These are phyloP conservation scores for Phytophthora megakarya DNA, from an alignment of 352 stramenopile genomes.

Conservation along the genomic window DNA sequence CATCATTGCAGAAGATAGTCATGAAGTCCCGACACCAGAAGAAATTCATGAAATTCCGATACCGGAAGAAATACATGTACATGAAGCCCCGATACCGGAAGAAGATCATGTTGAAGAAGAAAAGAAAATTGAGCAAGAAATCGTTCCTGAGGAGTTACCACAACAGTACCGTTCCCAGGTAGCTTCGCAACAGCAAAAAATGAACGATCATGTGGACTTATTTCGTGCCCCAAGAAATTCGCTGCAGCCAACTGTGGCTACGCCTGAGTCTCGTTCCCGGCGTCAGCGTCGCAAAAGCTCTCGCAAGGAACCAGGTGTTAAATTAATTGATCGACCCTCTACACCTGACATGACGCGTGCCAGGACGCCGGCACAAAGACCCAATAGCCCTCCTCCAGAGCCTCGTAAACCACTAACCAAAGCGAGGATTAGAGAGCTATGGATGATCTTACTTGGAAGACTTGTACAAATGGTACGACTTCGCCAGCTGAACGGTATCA, in stretches of 20 bases:
- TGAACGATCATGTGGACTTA: conserved; percentile 32
- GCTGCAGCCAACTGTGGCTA: conserved; percentile 3
- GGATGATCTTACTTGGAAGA: conserved; percentile 52
- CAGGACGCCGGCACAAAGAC: background rate
- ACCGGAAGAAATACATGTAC: background rate
- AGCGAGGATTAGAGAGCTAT: conserved; percentile 46
- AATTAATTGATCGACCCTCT: conserved; percentile 3
- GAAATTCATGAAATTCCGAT: background rate
- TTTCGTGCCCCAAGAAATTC: conserved; percentile 29
- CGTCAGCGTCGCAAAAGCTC: conserved; percentile 35
- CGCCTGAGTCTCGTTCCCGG: conserved; percentile 39
- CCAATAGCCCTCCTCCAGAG: conserved; percentile 3
- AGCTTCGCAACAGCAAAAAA: conserved; percentile 35
- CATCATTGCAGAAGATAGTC: background rate
- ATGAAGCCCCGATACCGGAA: background rate
- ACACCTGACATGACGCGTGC: background rate
- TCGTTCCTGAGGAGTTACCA: conserved; percentile 15
- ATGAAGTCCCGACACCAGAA: background rate
- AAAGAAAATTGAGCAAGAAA: conserved; percentile 14
- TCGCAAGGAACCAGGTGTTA: conserved; percentile 31
- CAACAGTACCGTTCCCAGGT: conserved; percentile 32
- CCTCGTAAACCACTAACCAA: conserved; percentile 39
- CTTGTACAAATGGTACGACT: conserved; percentile 63
- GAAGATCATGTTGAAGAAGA: background rate
- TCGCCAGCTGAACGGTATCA: conserved; percentile 56